Percentiles rank a stretch among this genome's conserved stretches.
phyloP scores from a whole-genome alignment of 768 basidiomycete species.

The Panaeolus papilionaceus region DNA sequence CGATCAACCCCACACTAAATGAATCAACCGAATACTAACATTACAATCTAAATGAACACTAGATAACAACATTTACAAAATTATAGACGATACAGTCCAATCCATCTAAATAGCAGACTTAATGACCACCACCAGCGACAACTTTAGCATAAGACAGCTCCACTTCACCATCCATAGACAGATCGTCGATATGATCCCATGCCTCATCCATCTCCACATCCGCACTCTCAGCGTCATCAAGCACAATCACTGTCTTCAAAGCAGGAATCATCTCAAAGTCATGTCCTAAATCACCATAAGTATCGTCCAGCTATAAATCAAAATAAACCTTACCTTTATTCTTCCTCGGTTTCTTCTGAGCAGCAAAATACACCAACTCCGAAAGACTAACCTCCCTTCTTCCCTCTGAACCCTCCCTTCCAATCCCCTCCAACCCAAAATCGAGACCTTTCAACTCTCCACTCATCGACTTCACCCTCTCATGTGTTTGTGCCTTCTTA shows the following conservation, averaged over 20 bases:
- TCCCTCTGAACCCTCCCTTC: constrained; percentile 22
- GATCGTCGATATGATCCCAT: constrained; percentile 63
- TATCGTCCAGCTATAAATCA: constrained; percentile 10
- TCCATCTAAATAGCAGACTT: too few species aligned
- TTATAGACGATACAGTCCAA: too few species aligned
- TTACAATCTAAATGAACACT: too few species aligned
- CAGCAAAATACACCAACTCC: constrained; percentile 31
- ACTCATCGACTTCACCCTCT: constrained; percentile 13
- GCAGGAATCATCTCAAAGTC: constrained; percentile 66
- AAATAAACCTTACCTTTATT: constrained; percentile 42
- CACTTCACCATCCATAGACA: neutral
- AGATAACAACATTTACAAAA: too few species aligned
- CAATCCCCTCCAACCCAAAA: neutral
- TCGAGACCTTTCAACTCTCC: neutral
- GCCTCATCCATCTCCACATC: constrained; percentile 58
- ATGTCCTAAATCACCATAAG: constrained; percentile 36
- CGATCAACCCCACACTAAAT: too few species aligned
- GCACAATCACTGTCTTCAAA: constrained; percentile 59
- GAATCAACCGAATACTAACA: too few species aligned
- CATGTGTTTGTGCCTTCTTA: constrained; percentile 18
- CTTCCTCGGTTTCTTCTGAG: constrained; percentile 46
- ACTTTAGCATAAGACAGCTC: constrained; percentile 51
- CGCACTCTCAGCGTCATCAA: constrained; percentile 52
- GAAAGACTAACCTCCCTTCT: constrained; percentile 37
- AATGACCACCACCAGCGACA: constrained; percentile 20